Evolutionary conservation across 257 asterid genomes (phyloP).

Genomic region (Solanum pinnatisectum): DNA sequence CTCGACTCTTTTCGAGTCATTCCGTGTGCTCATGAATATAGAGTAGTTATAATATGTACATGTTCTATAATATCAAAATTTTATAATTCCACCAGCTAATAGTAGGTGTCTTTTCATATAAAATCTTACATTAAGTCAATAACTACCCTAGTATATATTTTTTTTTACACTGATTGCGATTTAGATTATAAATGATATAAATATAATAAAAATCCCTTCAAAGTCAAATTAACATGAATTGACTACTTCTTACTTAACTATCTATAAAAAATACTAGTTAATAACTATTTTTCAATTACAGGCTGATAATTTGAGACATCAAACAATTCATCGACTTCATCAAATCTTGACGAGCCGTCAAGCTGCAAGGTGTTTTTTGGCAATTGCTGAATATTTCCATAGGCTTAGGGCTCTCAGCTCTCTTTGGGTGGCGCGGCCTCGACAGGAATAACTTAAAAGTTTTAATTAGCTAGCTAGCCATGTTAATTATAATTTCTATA

Average conservation of each 20-base stretch:
- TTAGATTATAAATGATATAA: not conserved
- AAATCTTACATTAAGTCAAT: not conserved
- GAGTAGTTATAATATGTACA: not conserved
- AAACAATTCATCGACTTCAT: conserved; percentile 56
- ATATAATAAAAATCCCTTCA: not conserved
- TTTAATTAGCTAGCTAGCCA: not conserved
- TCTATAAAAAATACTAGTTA: not conserved
- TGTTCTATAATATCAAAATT: not conserved
- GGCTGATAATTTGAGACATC: conserved; percentile 76
- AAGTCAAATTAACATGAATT: not conserved
- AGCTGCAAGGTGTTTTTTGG: conserved; percentile 61
- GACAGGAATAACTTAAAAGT: not conserved
- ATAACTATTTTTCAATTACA: conserved; percentile 3
- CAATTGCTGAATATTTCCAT: conserved; percentile 66
- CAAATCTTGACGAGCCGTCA: conserved; percentile 60
- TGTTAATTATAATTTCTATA: not conserved
- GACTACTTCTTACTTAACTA: not conserved
- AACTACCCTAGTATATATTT: not conserved
- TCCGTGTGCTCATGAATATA: not conserved
- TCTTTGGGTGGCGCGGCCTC: conserved; percentile 61
- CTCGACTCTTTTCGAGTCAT: not conserved
- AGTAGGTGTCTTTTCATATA: not conserved
- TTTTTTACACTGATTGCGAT: not conserved
- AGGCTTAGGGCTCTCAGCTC: conserved; percentile 90
- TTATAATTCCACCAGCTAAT: not conserved